Percentiles rank a stretch among this genome's conserved stretches.
Conservation (phyloP, 116 monocot genomes). For the Phalaenopsis hybrid region DNA sequence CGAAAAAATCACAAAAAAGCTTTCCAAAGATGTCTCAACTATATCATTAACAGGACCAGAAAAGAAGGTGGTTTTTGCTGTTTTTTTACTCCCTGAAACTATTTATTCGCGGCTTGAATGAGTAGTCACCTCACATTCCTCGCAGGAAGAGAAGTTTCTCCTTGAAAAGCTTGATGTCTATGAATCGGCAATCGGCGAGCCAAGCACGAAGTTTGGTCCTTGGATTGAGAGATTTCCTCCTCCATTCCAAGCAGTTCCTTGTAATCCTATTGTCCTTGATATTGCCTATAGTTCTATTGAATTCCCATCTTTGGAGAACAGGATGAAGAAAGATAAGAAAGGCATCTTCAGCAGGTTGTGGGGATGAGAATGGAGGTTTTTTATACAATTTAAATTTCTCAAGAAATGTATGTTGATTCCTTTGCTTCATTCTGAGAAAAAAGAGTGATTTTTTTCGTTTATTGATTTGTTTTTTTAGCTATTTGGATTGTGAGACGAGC, state of each 20-base stretch:
- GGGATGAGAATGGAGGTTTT: slow-evolving; percentile 28
- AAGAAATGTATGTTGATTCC: neutral
- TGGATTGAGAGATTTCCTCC: slow-evolving; percentile 74
- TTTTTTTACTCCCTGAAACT: neutral
- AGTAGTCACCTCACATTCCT: neutral
- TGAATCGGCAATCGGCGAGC: slow-evolving; percentile 63
- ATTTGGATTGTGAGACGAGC: no score
- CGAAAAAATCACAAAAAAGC: slow-evolving; percentile 68
- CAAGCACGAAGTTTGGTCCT: slow-evolving; percentile 41
- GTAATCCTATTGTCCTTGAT: slow-evolving; percentile 94
- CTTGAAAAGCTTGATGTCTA: slow-evolving; percentile 74
- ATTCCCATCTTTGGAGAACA: slow-evolving; percentile 81
- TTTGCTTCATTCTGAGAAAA: no score
- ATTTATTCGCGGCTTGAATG: neutral
- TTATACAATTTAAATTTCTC: neutral
- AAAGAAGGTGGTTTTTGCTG: slow-evolving; percentile 46
- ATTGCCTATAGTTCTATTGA: slow-evolving; percentile 81
- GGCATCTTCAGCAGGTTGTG: slow-evolving; percentile 76
- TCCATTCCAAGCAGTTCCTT: slow-evolving; percentile 66
- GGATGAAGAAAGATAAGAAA: slow-evolving; percentile 93
- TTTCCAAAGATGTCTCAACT: slow-evolving; percentile 74
- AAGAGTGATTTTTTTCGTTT: no score
- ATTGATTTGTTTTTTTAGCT: no score
- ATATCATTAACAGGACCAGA: slow-evolving; percentile 47
- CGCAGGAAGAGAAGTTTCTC: slow-evolving; percentile 64